Conservation (phyloP, 768 basidiomycete genomes). For the Boletus barrowsii region DNA sequence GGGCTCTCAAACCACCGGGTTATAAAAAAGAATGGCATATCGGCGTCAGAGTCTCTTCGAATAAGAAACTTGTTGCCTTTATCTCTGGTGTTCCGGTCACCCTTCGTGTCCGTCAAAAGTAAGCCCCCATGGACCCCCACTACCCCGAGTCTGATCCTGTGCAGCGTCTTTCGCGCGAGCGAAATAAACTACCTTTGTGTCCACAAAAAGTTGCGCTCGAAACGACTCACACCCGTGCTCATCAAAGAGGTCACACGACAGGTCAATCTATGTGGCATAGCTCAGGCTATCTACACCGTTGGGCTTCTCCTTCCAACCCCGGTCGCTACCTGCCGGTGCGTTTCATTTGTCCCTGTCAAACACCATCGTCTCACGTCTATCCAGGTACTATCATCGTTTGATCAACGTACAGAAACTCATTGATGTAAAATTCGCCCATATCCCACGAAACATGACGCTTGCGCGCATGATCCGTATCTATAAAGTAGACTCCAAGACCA, state of each 20-base stretch:
- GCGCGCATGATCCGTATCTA: constrained; percentile 84
- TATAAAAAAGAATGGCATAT: constrained; percentile 94
- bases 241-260: constrained; percentile 97
- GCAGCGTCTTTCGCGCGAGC: constrained; percentile 64
- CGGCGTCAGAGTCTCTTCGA: constrained; percentile 87
- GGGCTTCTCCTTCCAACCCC: constrained; percentile 94
- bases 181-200: constrained; percentile 98
- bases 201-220: constrained; percentile 95
- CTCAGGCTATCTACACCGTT: constrained; percentile 97
- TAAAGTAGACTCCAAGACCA: constrained; percentile 54
- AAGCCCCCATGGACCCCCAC: constrained; percentile 27
- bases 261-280: constrained; percentile 83
- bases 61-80: constrained; percentile 93
- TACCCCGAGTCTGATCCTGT: constrained; percentile 7
- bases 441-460: constrained; percentile 84
- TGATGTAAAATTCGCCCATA: constrained; percentile 83
- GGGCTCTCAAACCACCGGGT: constrained; percentile 94
- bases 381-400: constrained; percentile 87
- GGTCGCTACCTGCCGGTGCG: constrained; percentile 76
- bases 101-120: constrained; percentile 84
- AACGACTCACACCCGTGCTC: constrained; percentile 90
- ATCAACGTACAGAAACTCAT: constrained; percentile 91
- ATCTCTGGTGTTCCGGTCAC: constrained; percentile 90
- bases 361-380: constrained; percentile 4
- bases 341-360: constrained; percentile 1